These are phyloP conservation scores for Hypoxylon crocopeplum DNA, from an alignment of 495 filamentous ascomycete genomes.

Conservation along the genomic window DNA sequence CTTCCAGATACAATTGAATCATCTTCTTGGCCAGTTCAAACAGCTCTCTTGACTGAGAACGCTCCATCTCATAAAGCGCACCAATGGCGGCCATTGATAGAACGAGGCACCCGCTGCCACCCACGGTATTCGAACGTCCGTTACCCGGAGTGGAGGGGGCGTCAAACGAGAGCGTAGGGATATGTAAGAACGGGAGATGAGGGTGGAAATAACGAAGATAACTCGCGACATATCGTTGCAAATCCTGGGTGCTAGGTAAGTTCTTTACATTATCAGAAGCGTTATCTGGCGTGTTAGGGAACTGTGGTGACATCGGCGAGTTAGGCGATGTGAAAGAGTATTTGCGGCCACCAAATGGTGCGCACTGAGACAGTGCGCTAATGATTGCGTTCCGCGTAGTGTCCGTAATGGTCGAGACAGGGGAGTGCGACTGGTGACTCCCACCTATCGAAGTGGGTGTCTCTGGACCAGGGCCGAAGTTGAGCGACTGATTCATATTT, in stretches of 20 bases:
- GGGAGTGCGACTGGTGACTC: slow-evolving; percentile 63
- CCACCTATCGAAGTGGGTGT: slow-evolving; percentile 73
- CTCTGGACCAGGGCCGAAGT: slow-evolving; percentile 67
- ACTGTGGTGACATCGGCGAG: slow-evolving; percentile 67
- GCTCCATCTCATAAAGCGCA: slow-evolving; percentile 90
- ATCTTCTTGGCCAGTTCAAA: slow-evolving; percentile 95
- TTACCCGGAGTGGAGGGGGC: slow-evolving; percentile 69
- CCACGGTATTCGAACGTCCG: slow-evolving; percentile 69
- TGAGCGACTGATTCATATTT: slow-evolving; percentile 65
- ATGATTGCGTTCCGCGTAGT: slow-evolving; percentile 88
- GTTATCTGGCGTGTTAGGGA: slow-evolving; percentile 56
- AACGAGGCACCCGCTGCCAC: slow-evolving; percentile 88
- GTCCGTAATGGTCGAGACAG: slow-evolving; percentile 82
- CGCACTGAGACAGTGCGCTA: slow-evolving; percentile 78
- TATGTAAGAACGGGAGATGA: slow-evolving; percentile 90
- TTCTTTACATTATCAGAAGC: slow-evolving; percentile 54
- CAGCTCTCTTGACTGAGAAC: slow-evolving; percentile 77
- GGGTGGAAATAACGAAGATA: slow-evolving; percentile 97
- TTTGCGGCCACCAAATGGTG: slow-evolving; percentile 75
- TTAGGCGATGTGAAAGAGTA: slow-evolving; percentile 74
- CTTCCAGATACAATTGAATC: slow-evolving; percentile 92
- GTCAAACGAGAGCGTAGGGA: slow-evolving; percentile 92
- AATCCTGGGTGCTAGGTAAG: slow-evolving; percentile 86
- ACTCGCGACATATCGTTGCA: slow-evolving; percentile 89
- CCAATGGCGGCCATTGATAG: slow-evolving; percentile 97